Base-by-base conservation (phyloP, 2,329 filamentous ascomycete genomes). In the Epichloe coenophiala region DNA sequence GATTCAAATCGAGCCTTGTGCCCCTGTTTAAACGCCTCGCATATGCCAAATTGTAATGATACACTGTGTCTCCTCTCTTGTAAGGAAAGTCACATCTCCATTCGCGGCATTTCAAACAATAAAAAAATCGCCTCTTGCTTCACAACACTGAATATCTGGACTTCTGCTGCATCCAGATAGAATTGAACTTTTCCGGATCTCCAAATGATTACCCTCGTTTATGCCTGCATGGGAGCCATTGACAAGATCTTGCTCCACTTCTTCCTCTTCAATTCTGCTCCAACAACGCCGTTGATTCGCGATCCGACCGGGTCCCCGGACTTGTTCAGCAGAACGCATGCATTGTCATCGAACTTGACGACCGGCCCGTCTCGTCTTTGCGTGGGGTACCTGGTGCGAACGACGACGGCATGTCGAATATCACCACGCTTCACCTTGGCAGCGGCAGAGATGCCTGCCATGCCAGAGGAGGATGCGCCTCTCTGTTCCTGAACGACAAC, bases 231-330 rank as follows among this genome's bases (percentile, higher is more conserved):
- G 21, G 93, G 91, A 50, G 93, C 93, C 77, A 98, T 80, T 59
- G 88, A 95, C 65, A 98, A 70, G 61, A 98, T 97, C 80, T 97
- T 98, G 61, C 89, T 95, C 93, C 93, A 98, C 72, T 95, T 85
- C 76, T 87, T 93, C 65, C 87, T 81, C 65, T 87, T 83, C 67
- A 98, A 70, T 73, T 98, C 93, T 33, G 83, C 78, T 53, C 89
- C 93, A 43, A 98, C 93, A 43, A 97, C 81, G 57, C 90, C 88
- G 69, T 88, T 95, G 73, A 96, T 80, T 65, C 93, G 84, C 15
- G 86, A 89, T 48, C 93, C 93, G 59, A 98, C 88, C 23, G 93
- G 93, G 66, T 98, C 93, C 42, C 93, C 94, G 9, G 88, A 78
- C 78, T 97, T 98, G 73, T 94, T 97, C 68, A 98, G 86, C 59